Percentiles rank a stretch among this genome's conserved stretches.
phyloP scores from a whole-genome alignment of 768 basidiomycete genomes.

The Kwoniella shandongensis region DNA sequence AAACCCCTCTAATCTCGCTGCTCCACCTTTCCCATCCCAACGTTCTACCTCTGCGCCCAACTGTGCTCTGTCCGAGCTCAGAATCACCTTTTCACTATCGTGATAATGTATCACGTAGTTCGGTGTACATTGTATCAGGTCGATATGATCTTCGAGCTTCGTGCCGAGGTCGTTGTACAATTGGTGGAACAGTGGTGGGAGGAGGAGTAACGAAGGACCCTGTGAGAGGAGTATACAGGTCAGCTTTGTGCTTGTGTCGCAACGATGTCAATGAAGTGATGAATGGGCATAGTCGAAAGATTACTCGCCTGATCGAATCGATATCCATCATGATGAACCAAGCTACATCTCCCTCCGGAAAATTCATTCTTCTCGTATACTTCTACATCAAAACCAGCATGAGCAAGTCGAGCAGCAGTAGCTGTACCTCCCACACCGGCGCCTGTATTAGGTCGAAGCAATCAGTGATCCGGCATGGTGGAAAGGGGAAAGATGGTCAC shows the following conservation, averaged over 20 bases:
- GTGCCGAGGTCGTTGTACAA: constrained; percentile 55
- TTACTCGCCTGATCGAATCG: constrained; percentile 55
- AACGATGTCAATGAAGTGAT: too few relatives aligned
- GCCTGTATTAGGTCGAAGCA: constrained; percentile 34
- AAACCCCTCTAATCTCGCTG: constrained; percentile 50
- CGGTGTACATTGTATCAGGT: constrained; percentile 56
- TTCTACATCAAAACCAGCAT: constrained; percentile 55
- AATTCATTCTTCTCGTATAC: constrained; percentile 56
- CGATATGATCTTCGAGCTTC: constrained; percentile 51
- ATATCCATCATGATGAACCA: constrained; percentile 54
- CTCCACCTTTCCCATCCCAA: constrained; percentile 55
- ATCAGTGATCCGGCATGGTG: neutral
- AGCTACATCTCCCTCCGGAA: constrained; percentile 56
- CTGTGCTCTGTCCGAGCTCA: constrained; percentile 52
- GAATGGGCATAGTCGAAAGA: neutral
- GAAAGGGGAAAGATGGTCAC: neutral
- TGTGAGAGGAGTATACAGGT: constrained; percentile 11
- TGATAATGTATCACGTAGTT: constrained; percentile 57
- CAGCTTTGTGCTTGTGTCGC: too few relatives aligned
- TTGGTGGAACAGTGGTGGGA: constrained; percentile 54
- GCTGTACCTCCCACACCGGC: constrained; percentile 55
- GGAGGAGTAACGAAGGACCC: constrained; percentile 53
- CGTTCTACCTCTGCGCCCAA: constrained; percentile 54
- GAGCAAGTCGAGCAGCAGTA: constrained; percentile 55
- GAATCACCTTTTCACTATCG: constrained; percentile 54